A percentile compares a stretch with the other conserved stretches of the same genome.
phyloP scores from a whole-genome alignment of 2,329 filamentous ascomycete genomes.

The Aspergillus viridinutans region DNA sequence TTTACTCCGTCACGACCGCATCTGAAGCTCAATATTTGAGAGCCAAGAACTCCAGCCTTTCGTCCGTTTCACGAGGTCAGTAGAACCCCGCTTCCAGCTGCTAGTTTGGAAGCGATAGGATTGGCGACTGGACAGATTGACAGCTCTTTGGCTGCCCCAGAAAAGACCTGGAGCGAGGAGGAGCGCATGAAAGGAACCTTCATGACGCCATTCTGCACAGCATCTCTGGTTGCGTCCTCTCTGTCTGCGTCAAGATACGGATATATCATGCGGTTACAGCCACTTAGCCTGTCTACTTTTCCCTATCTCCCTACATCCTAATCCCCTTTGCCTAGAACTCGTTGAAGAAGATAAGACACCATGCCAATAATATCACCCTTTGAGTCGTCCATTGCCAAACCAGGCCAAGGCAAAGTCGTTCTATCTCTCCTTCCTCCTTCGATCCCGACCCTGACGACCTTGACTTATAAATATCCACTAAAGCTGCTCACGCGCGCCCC shows the following conservation, averaged over 20 bases:
- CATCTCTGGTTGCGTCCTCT: background rate
- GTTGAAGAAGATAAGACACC: conserved; percentile 15
- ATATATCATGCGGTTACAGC: conserved; percentile 10
- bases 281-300: background rate
- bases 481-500: conserved; percentile 84
- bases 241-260: background rate
- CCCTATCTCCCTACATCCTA: conserved; percentile 1
- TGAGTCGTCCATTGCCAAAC: conserved; percentile 64
- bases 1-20: conserved; percentile 10
- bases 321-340: conserved; percentile 1
- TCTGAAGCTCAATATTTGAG: conserved; percentile 5
- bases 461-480: conserved; percentile 89
- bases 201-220: conserved; percentile 11
- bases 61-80: conserved; percentile 6
- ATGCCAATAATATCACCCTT: conserved; percentile 63
- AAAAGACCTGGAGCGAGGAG: conserved; percentile 6
- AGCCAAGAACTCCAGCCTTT: conserved; percentile 11
- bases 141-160: conserved; percentile 7
- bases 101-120: background rate
- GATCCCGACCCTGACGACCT: conserved; percentile 65
- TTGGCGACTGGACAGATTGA: background rate
- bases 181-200: conserved; percentile 2
- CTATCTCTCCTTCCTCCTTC: conserved; percentile 67
- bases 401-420: conserved; percentile 75
- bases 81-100: conserved; percentile 12